Evolutionary conservation across 495 filamentous ascomycete species (phyloP).

Genomic region (Chlorociboria aeruginascens): DNA sequence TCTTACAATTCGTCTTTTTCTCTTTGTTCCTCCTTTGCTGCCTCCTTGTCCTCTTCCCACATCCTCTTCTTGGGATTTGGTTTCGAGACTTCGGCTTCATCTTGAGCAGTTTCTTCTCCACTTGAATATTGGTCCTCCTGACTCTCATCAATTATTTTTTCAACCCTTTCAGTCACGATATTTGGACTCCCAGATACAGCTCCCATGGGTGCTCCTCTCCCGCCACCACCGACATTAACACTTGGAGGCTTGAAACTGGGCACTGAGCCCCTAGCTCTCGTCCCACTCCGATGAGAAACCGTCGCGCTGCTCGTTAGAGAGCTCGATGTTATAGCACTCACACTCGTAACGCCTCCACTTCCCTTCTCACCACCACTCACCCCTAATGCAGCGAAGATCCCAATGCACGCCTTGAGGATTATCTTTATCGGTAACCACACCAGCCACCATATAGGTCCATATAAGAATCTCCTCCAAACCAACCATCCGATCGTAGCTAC

Average conservation of each 20-base stretch:
- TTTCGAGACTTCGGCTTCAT: conserved; percentile 32
- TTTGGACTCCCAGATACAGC: conserved; percentile 1
- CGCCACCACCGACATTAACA: conserved; percentile 17
- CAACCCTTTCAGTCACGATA: conserved; percentile 35
- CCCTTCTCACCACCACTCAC: conserved; percentile 27
- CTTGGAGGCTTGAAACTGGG: conserved; percentile 7
- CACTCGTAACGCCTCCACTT: conserved; percentile 6
- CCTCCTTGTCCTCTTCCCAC: conserved; percentile 43
- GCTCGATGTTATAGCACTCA: conserved; percentile 12
- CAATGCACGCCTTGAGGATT: conserved; percentile 32
- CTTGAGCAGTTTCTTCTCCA: conserved; percentile 32
- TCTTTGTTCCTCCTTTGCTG: conserved; percentile 24
- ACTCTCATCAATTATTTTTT: conserved; percentile 35
- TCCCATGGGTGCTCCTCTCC: conserved; percentile 10
- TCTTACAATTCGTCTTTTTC: conserved; percentile 43
- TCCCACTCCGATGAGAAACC: conserved; percentile 34
- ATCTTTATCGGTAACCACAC: conserved; percentile 67
- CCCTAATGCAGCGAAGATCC: conserved; percentile 28
- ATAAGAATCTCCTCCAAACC: conserved; percentile 69
- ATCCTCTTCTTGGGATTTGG: conserved; percentile 75
- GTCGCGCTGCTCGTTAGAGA: conserved; percentile 18
- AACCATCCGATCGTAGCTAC: conserved; percentile 71
- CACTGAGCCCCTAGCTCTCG: conserved; percentile 21
- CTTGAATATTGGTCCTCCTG: conserved; percentile 16
- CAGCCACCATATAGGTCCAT: conserved; percentile 84